Evolutionary conservation across 2,329 filamentous ascomycete genomes (phyloP), one percentile per base, ranked within the genome.

Genomic region (Verticillium longisporum): DNA sequence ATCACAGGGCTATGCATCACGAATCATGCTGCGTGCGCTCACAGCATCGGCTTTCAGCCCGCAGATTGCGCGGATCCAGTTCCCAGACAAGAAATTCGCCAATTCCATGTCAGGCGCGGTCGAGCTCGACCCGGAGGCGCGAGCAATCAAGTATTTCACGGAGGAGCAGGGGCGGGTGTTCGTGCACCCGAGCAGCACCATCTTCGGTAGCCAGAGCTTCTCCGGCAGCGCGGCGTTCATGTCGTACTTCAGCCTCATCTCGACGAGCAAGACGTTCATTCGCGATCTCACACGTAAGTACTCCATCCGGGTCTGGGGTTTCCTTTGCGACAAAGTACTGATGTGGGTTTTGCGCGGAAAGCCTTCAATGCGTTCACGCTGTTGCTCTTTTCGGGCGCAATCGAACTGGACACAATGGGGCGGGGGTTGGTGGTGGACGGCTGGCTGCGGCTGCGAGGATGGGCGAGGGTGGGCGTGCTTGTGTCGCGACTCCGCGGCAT

Each of bases 41-140:
- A 83, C 91, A 32, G 89, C 89, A 4, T 88, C 88, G 3, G 87
- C 89, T 3, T 91, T 92, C 72, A 84, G 86, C 34, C 95, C 95
- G 0, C 94, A 98, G 74, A 87, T 97, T 65, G 92, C 92, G 14
- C 87, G 93, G 59, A 97, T 99, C 71, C 89, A 92, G 66, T 91
- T 97, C 67, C 95, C 95, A 0, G 92, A 97, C 76, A 96, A 96
- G 79, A 98, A 97, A 74, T 99, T 96, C 74, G 90, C 91, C 13
- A 87, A 88, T 38, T 92, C 91, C 2, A 85, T 96, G 65, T 91
- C 91, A 1, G 95, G 95, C 7, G 91, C 95, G 0, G 91, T 98
- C 1, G 94, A 95, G 72, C 81, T 97, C 6, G 95, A 99, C 71
- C 94, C 94, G 0, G 94, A 98, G 74, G 94, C 94, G 4, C 84